Evolutionary conservation across 345 rosid genomes (phyloP).

Genomic region (Syzygium aqueum): DNA sequence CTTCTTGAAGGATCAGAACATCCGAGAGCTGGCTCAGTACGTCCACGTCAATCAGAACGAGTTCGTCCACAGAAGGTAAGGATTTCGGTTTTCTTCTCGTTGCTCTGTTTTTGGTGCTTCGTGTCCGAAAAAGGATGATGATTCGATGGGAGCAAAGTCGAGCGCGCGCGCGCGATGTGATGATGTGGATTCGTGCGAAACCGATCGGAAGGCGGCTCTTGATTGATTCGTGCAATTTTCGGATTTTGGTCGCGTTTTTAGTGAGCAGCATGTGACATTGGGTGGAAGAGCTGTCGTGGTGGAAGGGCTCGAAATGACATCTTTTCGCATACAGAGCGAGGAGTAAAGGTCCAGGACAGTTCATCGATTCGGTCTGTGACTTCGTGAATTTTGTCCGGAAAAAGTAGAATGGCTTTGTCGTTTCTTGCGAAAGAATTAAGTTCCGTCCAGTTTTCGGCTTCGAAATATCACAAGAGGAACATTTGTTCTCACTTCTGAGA

Average conservation of each 20-base stretch:
- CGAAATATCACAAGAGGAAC: background rate
- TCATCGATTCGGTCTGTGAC: background rate
- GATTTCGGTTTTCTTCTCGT: background rate
- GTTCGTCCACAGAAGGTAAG: conserved; percentile 62
- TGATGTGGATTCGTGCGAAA: background rate
- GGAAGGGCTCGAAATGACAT: background rate
- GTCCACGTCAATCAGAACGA: conserved; percentile 66
- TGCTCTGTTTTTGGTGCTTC: background rate
- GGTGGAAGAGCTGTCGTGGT: background rate
- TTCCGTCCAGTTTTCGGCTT: background rate
- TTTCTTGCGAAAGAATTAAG: background rate
- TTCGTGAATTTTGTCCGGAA: background rate
- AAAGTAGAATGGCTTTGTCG: background rate
- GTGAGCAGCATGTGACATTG: background rate
- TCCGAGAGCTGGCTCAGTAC: conserved; percentile 36
- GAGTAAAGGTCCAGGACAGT: background rate
- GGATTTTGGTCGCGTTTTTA: background rate
- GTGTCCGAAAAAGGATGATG: background rate
- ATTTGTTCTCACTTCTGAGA: background rate
- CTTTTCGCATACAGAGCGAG: background rate
- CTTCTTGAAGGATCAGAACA: conserved; percentile 38
- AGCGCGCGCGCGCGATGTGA: background rate
- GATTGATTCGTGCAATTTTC: background rate
- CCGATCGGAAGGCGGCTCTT: background rate
- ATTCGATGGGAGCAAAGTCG: background rate